These are phyloP conservation scores for Noccaea caerulescens DNA, from an alignment of 345 rosid genomes.

Conservation along the genomic window DNA sequence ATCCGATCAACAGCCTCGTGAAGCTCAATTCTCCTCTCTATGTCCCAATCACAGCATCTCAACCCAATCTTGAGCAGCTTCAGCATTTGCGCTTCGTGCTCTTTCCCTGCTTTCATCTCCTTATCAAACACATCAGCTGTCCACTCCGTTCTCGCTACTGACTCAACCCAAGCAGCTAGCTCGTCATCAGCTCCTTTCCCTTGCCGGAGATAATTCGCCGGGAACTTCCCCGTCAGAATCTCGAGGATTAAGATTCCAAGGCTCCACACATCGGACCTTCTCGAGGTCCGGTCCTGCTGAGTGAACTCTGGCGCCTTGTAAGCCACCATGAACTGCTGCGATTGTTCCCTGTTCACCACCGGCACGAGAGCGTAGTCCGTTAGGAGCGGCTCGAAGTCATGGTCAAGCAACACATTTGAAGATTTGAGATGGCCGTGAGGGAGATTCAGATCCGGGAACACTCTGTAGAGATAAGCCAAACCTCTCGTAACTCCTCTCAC, in stretches of 20 bases:
- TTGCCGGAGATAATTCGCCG: constrained; percentile 69
- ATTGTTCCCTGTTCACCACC: constrained; percentile 63
- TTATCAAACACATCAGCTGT: constrained; percentile 83
- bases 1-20: constrained; percentile 63
- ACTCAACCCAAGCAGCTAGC: constrained; percentile 77
- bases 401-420: constrained; percentile 74
- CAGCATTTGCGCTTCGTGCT: constrained; percentile 71
- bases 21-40: constrained; percentile 72
- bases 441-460: constrained; percentile 52
- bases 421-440: constrained; percentile 93
- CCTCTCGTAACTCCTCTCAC: constrained; percentile 81
- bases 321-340: constrained; percentile 71
- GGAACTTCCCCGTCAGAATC: constrained; percentile 78
- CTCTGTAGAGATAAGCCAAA: constrained; percentile 62
- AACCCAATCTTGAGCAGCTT: constrained; percentile 83
- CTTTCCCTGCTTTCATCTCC: constrained; percentile 68
- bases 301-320: constrained; percentile 82
- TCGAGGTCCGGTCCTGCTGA: constrained; percentile 50
- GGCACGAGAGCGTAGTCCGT: constrained; percentile 69
- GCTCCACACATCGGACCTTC: constrained; percentile 85
- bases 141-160: constrained; percentile 79
- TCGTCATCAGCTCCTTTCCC: constrained; percentile 61
- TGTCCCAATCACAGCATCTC: constrained; percentile 80
- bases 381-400: constrained; percentile 56
- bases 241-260: constrained; percentile 87